Conservation (phyloP, 108 stramenopile genomes). For the Fistulifera solaris region DNA sequence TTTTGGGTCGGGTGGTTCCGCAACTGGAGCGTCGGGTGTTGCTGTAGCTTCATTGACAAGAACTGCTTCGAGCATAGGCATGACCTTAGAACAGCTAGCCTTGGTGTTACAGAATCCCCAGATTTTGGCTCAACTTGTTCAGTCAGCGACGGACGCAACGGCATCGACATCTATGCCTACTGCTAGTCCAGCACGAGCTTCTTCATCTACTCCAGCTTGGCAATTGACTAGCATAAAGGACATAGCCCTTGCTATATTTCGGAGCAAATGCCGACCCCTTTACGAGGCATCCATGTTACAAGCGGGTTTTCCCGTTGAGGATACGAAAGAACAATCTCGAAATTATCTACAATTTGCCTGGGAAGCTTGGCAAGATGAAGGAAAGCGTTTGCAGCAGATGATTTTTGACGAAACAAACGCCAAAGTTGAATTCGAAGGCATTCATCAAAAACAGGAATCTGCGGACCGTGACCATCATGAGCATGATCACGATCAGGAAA, state of each 20-base stretch:
- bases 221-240: slow-evolving; percentile 1
- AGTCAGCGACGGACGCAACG: slow-evolving; percentile 7
- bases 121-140: slow-evolving; percentile 19
- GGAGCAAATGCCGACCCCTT: slow-evolving; percentile 22
- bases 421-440: background rate
- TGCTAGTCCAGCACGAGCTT: slow-evolving; percentile 4
- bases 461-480: slow-evolving; percentile 1
- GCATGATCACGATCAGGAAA: slow-evolving; percentile 1
- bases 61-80: slow-evolving; percentile 29
- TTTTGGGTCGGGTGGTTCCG: background rate
- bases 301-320: slow-evolving; percentile 27
- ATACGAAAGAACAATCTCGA: slow-evolving; percentile 17
- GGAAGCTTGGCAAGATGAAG: slow-evolving; percentile 33
- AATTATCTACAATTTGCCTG: slow-evolving; percentile 31
- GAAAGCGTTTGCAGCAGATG: slow-evolving; percentile 12
- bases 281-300: slow-evolving; percentile 32
- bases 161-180: background rate
- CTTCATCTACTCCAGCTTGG: no score
- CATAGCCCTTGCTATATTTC: slow-evolving; percentile 23
- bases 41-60: slow-evolving; percentile 29
- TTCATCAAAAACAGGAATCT: slow-evolving; percentile 1
- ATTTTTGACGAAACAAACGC: slow-evolving; percentile 1
- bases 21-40: slow-evolving; percentile 15
- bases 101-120: slow-evolving; percentile 21
- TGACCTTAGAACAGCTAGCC: slow-evolving; percentile 43